phyloP scores from a whole-genome alignment of 192 early-diverging fungal species.

The Backusella tarrabulga region DNA sequence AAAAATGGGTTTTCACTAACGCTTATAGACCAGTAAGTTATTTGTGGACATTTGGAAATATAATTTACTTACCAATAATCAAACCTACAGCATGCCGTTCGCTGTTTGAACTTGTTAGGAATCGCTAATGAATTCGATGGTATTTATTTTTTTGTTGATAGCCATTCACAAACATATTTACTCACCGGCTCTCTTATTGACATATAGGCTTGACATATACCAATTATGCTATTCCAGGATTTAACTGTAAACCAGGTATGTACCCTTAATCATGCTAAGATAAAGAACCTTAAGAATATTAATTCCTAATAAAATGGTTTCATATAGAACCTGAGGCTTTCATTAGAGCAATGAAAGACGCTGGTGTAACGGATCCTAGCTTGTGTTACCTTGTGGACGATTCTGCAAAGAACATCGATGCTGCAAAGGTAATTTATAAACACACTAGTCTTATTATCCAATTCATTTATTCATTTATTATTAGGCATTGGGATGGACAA shows the following conservation, averaged over 20 bases:
- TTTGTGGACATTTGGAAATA: not conserved
- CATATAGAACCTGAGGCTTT: conserved; percentile 40
- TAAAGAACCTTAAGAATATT: too few relatives aligned
- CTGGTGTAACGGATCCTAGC: conserved; percentile 52
- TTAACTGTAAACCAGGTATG: conserved; percentile 69
- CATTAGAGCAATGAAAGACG: conserved; percentile 64
- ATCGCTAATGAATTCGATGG: conserved; percentile 75
- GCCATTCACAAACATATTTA: not conserved
- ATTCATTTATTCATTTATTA: not conserved
- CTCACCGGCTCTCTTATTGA: not conserved
- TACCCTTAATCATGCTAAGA: too few relatives aligned
- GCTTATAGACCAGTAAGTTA: conserved; percentile 57
- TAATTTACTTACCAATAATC: not conserved
- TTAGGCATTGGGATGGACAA: conserved; percentile 45
- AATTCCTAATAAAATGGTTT: not conserved
- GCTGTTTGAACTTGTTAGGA: conserved; percentile 61
- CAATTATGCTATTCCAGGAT: conserved; percentile 65
- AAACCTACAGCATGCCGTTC: conserved; percentile 54
- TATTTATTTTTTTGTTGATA: not conserved
- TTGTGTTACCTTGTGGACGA: conserved; percentile 81
- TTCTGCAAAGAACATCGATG: conserved; percentile 61
- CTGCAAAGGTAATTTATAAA: conserved; percentile 45
- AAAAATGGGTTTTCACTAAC: conserved; percentile 81
- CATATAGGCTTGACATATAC: conserved; percentile 72
- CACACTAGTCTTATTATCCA: not conserved